Evolutionary conservation across 768 basidiomycete species (phyloP), one percentile per base, ranked within the genome.

Genomic region (Clavulina sp.): DNA sequence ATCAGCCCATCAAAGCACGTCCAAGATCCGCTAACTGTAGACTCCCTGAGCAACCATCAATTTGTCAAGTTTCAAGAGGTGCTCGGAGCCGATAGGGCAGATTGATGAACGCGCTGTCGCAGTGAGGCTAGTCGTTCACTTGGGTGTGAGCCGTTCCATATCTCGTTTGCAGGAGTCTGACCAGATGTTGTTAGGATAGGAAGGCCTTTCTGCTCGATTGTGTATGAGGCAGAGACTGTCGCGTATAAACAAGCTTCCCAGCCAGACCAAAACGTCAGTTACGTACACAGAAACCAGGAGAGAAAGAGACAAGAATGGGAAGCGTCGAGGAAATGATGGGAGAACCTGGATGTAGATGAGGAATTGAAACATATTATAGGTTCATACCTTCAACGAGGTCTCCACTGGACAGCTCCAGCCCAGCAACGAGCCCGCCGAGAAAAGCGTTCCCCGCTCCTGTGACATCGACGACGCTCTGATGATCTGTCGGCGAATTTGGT

Each of bases 371-470:
- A 52, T 23, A 28, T 32, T 7, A 13, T 33, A 40, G 18, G 28
- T 43, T 62, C 65, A 53, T 53, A 86, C 88, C 84, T 70, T 77
- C 66, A 47, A 70, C 70, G n/a, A 84, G 62, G 60, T 87, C 73
- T 1, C 73, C 75, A 36, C 71, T 59, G 41, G 72, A 66, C 48
- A 77, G 58, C 19, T 66, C 56, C 48, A 89, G 62, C 0, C 87
- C 87, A 19, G 84, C 87, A 7, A 77, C 77, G 13, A 91, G 70
- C 4, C 87, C 87, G 13, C 87, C 87, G 23, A 92, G 69, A 63
- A 92, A 93, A 54, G 77, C 73, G 63, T 93, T 93, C 16, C 89
- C 89, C n/a, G 86, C 88, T 41, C 89, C 88, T 56, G 87, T 92
- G 24, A 88, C 85, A 63, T 92, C 87, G 2, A 81, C 73, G 16